Conservation (phyloP, 192 early-diverging fungal species). For the Dissophora globulifera region DNA sequence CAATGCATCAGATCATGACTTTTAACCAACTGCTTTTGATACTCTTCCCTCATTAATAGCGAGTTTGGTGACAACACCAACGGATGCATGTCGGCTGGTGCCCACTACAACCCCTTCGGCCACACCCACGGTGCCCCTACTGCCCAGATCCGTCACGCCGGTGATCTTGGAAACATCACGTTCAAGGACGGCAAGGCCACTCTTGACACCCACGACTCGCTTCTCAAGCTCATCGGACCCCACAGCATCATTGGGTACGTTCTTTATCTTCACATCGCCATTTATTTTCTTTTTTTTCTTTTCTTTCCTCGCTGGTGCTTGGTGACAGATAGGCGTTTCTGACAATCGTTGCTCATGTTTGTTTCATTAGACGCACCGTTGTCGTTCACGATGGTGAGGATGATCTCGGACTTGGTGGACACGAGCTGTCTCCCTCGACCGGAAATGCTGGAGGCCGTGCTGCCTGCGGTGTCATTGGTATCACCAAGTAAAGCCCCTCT, state of each 20-base stretch:
- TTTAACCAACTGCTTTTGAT: too few species aligned
- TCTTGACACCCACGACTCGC: constrained; percentile 64
- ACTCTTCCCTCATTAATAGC: constrained; percentile 29
- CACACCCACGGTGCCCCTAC: constrained; percentile 83
- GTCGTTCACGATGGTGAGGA: constrained; percentile 88
- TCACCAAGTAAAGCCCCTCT: constrained; percentile 61
- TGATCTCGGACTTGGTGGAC: constrained; percentile 83
- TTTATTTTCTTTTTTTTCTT: not conserved
- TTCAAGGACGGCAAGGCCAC: constrained; percentile 68
- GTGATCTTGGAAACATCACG: constrained; percentile 90
- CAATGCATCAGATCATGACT: not conserved
- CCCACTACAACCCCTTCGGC: constrained; percentile 86
- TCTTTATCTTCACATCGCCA: not conserved
- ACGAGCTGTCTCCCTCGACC: constrained; percentile 78
- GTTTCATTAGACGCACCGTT: constrained; percentile 70
- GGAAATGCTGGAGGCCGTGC: constrained; percentile 90
- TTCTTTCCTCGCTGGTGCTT: not conserved
- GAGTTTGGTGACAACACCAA: constrained; percentile 86
- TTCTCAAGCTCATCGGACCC: constrained; percentile 79
- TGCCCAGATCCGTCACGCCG: constrained; percentile 79
- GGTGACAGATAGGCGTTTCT: too few species aligned
- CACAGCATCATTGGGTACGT: constrained; percentile 78
- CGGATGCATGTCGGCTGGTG: constrained; percentile 87
- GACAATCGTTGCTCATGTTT: constrained; percentile 5
- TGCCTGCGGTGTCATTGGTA: constrained; percentile 92